Evolutionary conservation across 192 early-diverging fungal species (phyloP), one percentile per base, ranked within the genome.

Genomic region (Linnemannia zychae): DNA sequence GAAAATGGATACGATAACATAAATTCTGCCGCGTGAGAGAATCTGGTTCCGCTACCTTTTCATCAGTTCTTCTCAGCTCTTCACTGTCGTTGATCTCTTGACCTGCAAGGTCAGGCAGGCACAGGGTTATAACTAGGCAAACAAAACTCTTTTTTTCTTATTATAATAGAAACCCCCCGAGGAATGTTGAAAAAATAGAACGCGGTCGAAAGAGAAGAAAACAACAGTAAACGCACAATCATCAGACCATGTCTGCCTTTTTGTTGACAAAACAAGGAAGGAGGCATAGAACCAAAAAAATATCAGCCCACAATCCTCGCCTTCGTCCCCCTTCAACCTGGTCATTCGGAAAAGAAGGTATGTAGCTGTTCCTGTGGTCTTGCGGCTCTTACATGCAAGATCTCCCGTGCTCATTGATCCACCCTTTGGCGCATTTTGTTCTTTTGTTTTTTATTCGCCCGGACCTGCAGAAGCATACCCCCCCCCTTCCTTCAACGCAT

Each of bases 161-260:
- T 15, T 49, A 33, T 28, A 12, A 63, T 33, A 63, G 28, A 63
- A 63, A 16, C n/a, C 28, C n/a, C 57, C 7, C 7, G 57, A 63
- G 57, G 57, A 63, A 63, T 63, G 57, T n/a, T 63, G 57, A 12
- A n/a, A 31, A 31, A 57, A 63, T 63, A 63, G 57, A 63, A 31
- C 7, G 24, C 24, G 57, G 57, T 31, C 11, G 57, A 33, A 11
- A 63, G 24, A 57, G 24, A 20, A 16, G 31, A n/a, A 63, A 63
- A 57, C 22, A 57, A n/a, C 12, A 28, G 52, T n/a, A 57, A 57
- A 24, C n/a, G n/a, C 9, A 28, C 28, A 31, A 31, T 63, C 57
- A 63, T 16, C 28, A 31, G 28, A 63, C 28, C 24, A 63, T 31
- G 7, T n/a, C 28, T 4, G 28, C 11, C 28, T 63, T 24, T 31